Evolutionary conservation across 805 yeast genomes (phyloP), one percentile per base, ranked within the genome.

Genomic region (Tetrapisispora nanseiensis): DNA sequence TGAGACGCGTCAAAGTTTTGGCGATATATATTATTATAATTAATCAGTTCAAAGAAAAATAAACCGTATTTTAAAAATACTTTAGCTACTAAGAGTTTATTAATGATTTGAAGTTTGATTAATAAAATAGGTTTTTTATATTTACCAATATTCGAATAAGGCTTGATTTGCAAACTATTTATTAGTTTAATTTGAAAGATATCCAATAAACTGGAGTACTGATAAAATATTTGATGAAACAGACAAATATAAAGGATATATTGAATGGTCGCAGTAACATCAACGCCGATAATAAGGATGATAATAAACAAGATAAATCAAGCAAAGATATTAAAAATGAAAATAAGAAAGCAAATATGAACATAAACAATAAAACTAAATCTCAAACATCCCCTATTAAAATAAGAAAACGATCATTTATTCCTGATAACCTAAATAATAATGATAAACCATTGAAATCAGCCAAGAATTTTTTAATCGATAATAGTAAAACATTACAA

Each of bases 261-360:
- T 42, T 54, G 37, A 45, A 48, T 52, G 59, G 59, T 10, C 48
- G 50, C 36, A 31, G 44, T 7, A 46, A 38, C 22, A 46, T 46
- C 16, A 41, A 34, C 15, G 18, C 37, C 15, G 16, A 26, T 8
- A 20, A 6, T n/a, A 37, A 31, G 19, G 18, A 8, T 22, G 28
- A 16, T 11, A 12, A 15, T 13, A 11, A n/a, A 18, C 13, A 31
- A 16, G 23, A 34, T 18, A 10, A 27, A 6, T 13, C 12, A 9
- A 15, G 4, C 3, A 18, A 8, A 15, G n/a, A 11, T n/a, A 29
- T 12, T 29, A 29, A 8, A 8, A 5, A 9, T 15, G 16, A 4
- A 15, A 20, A 6, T 8, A 8, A 21, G 13, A 16, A 18, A 4
- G 39, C 44, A n/a, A 33, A 42, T 3, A 22, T 28, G 6, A 47